Conservation (phyloP, 2,329 filamentous ascomycete species). For the Talaromyces rugulosus region DNA sequence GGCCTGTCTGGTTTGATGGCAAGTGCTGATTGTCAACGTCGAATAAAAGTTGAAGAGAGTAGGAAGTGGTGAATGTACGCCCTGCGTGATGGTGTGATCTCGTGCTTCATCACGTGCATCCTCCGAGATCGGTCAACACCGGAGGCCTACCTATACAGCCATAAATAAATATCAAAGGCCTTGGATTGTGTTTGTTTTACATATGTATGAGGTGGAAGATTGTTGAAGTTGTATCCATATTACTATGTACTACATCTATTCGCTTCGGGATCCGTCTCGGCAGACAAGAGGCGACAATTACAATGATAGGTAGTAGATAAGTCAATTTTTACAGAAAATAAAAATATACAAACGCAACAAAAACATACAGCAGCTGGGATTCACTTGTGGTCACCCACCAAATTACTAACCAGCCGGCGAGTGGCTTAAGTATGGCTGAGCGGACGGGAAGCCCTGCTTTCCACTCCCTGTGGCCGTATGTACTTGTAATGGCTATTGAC, state of each 20-base stretch:
- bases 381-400: neutral
- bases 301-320: neutral
- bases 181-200: neutral
- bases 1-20: neutral
- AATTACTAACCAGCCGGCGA: neutral
- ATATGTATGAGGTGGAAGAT: neutral
- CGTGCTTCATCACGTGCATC: neutral
- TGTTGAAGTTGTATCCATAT: neutral
- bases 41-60: neutral
- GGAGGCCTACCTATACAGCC: neutral
- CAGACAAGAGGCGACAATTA: neutral
- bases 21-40: neutral
- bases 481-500: neutral
- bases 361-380: neutral
- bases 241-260: neutral
- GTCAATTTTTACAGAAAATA: too few species aligned
- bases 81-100: neutral
- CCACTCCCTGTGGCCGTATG: neutral
- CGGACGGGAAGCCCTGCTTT: neutral
- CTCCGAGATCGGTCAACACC: neutral
- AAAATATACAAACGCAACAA: neutral
- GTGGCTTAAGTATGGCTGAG: neutral
- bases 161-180: neutral
- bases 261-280: neutral
- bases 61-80: neutral